Percentiles rank a stretch among this genome's conserved stretches.
Evolutionary conservation across 129 eudicot species (phyloP).

Genomic region (Rutidosis leptorrhynchoides): DNA sequence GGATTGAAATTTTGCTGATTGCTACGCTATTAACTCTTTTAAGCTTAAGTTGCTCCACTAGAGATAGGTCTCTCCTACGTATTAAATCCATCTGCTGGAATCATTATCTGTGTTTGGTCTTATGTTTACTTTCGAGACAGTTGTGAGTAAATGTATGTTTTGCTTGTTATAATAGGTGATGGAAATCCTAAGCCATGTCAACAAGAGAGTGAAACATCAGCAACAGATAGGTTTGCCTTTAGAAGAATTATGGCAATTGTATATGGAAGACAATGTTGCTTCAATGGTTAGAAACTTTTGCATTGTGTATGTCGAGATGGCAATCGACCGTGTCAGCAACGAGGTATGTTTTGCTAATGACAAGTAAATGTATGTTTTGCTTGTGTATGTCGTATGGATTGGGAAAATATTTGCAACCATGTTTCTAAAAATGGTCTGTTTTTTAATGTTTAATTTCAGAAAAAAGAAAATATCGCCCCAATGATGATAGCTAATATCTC

Average conservation of each 20-base stretch:
- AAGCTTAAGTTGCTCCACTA: neutral
- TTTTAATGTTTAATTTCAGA: slow-evolving; percentile 41
- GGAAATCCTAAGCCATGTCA: slow-evolving; percentile 87
- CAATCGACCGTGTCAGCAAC: slow-evolving; percentile 59
- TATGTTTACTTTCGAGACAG: neutral
- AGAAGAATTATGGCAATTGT: slow-evolving; percentile 68
- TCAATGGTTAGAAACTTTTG: slow-evolving; percentile 88
- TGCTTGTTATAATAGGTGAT: slow-evolving; percentile 48
- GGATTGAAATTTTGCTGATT: neutral
- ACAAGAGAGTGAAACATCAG: slow-evolving; percentile 93
- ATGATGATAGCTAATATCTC: slow-evolving; percentile 60
- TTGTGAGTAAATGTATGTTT: neutral
- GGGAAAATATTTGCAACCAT: slow-evolving; percentile 10
- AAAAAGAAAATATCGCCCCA: slow-evolving; percentile 64
- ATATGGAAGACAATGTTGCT: slow-evolving; percentile 61
- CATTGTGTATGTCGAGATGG: slow-evolving; percentile 92
- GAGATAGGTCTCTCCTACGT: neutral
- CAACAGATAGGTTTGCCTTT: slow-evolving; percentile 71
- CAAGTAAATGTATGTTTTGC: slow-evolving; percentile 46
- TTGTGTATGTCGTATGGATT: neutral
- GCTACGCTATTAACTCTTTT: neutral
- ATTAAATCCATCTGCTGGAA: neutral
- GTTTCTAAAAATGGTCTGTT: slow-evolving; percentile 10
- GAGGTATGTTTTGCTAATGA: slow-evolving; percentile 56
- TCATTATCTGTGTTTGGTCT: neutral